A percentile compares a stretch with the other conserved stretches of the same genome.
These are phyloP conservation scores for Psilocybe subaeruginosa DNA, from an alignment of 768 basidiomycete species.

Conservation along the genomic window DNA sequence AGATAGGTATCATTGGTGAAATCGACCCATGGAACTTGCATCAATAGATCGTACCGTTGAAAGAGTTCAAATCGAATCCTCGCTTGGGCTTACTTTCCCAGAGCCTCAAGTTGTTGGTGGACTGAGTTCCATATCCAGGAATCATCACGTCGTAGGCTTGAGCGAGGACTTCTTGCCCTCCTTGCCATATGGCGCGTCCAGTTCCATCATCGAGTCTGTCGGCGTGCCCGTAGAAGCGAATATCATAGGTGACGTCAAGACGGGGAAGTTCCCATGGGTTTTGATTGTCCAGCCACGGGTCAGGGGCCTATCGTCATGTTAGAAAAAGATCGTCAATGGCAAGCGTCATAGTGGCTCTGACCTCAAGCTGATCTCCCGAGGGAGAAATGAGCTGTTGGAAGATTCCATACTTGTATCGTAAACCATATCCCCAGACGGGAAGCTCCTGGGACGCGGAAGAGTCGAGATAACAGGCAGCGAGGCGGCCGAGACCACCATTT, in stretches of 20 bases:
- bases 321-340: background rate
- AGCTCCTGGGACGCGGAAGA: constrained; percentile 89
- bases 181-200: constrained; percentile 73
- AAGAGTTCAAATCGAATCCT: constrained; percentile 92
- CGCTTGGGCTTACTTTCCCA: constrained; percentile 89
- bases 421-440: constrained; percentile 94
- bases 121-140: constrained; percentile 81
- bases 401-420: constrained; percentile 94
- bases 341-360: constrained; percentile 15
- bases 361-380: constrained; percentile 81
- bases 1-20: background rate
- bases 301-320: constrained; percentile 60
- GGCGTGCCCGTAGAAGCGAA: constrained; percentile 88
- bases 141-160: constrained; percentile 96
- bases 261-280: constrained; percentile 92
- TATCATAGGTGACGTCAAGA: constrained; percentile 80
- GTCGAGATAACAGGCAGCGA: constrained; percentile 97
- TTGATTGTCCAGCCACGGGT: constrained; percentile 88
- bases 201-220: constrained; percentile 65
- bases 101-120: constrained; percentile 86
- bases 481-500: constrained; percentile 93
- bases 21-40: background rate
- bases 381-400: constrained; percentile 93
- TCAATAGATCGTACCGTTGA: constrained; percentile 68
- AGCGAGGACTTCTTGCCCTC: constrained; percentile 93